Evolutionary conservation across 768 basidiomycete genomes (phyloP), one percentile per base, ranked within the genome.

Genomic region (Boletus rubropictus): DNA sequence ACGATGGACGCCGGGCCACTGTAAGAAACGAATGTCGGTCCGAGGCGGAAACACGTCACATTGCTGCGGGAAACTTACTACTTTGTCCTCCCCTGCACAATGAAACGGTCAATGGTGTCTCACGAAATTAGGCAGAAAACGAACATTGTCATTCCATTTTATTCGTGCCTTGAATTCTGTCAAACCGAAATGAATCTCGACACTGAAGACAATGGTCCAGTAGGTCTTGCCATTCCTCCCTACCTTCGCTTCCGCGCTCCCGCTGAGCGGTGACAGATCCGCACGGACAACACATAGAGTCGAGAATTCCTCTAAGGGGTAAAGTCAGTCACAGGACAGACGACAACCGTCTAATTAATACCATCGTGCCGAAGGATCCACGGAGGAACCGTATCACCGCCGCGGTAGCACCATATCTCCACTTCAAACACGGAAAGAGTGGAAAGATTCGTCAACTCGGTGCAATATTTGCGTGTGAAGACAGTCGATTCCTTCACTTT

Each of bases 141-240:
- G 48, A 59, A 86, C 86, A 58, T 85, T 81, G 57, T 89, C 85
- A 41, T 80, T 74, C 86, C 86, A 89, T 63, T 87, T 89, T 43
- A 89, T 88, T 46, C 85, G 75, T 7, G 86, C 86, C 61, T 72
- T 84, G 69, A 89, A 89, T 63, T 89, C 86, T 0, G 86, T 89
- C 51, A 89, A 59, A 27, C 86, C 86, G 49, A 89, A 89, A 58
- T 87, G 86, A 45, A 89, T 87, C 61, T 88, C 86, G 25, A 89
- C 81, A 25, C 82, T 84, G 64, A 89, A 89, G 15, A 89, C 81
- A 49, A 89, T 87, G 12, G 82, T 88, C 85, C 85, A 89, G 53
- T 87, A 89, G 10, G 74, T 80, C 68, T 81, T 85, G 42, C 84
- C 81, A 38, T 74, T 76, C 54, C 65, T 78, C 1, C 84, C 80